phyloP scores from a whole-genome alignment of 495 filamentous ascomycete species.

The Penicillium nucicola region DNA sequence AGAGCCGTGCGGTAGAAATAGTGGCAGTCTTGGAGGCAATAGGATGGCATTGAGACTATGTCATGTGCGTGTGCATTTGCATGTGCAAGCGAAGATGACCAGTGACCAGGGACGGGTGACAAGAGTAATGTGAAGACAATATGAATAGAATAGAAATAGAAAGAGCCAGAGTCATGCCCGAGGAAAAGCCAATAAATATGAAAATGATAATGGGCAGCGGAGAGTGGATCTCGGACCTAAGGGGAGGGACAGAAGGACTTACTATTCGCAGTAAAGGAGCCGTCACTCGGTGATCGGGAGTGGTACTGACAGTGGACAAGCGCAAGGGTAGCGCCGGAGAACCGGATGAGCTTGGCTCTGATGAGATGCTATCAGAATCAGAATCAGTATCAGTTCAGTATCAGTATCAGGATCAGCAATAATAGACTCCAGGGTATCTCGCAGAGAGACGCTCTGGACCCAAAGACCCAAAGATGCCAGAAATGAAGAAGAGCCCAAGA shows the following conservation, averaged over 20 bases:
- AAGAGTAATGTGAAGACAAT: too few relatives aligned
- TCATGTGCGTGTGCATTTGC: conserved; percentile 19
- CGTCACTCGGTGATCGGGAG: conserved; percentile 9
- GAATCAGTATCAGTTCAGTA: conserved; percentile 16
- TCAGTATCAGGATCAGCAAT: conserved; percentile 14
- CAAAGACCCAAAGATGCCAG: background rate
- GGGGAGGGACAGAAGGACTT: conserved; percentile 21
- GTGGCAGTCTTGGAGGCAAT: conserved; percentile 83
- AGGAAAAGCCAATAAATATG: background rate
- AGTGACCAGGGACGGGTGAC: background rate
- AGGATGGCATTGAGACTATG: conserved; percentile 65
- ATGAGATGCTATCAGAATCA: conserved; percentile 23
- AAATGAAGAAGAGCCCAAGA: too few relatives aligned
- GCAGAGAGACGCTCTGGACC: background rate
- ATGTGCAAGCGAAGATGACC: background rate
- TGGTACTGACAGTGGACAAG: conserved; percentile 8
- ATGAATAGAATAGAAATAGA: background rate
- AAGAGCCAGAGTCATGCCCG: background rate
- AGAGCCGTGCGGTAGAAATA: conserved; percentile 88
- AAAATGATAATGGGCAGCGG: background rate
- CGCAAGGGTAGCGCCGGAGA: conserved; percentile 30
- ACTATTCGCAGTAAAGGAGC: conserved; percentile 13
- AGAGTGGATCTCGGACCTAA: conserved; percentile 21
- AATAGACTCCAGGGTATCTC: background rate
- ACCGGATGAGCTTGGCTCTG: conserved; percentile 35